These are phyloP conservation scores for Tricholoma matsutake DNA, from an alignment of 768 basidiomycete species.

Conservation along the genomic window DNA sequence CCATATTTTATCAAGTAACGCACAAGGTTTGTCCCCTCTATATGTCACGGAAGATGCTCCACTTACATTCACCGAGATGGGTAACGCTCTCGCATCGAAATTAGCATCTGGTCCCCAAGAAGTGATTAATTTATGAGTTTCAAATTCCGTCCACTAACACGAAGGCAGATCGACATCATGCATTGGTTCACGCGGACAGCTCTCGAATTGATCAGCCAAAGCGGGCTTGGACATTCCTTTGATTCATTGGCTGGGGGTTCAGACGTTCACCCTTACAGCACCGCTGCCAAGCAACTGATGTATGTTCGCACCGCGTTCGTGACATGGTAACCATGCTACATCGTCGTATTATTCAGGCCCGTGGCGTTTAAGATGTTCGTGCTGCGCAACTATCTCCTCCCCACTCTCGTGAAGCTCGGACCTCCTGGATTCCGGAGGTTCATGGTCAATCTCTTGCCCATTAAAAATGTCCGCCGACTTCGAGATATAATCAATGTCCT, in stretches of 20 bases:
- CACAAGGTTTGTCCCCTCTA: too few species aligned
- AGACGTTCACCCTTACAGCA: conserved; percentile 23
- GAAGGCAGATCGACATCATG: conserved; percentile 21
- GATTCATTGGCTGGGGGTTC: conserved; percentile 24
- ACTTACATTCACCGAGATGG: too few species aligned
- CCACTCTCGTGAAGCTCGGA: conserved; percentile 27
- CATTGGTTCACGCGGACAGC: conserved; percentile 29
- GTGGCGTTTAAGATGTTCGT: conserved; percentile 6
- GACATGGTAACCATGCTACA: neutral
- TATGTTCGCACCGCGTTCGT: conserved; percentile 7
- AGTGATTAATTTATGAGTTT: too few species aligned
- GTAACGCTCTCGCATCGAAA: too few species aligned
- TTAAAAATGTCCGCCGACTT: conserved; percentile 22
- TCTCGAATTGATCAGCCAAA: conserved; percentile 29
- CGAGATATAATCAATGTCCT: conserved; percentile 32
- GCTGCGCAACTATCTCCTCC: conserved; percentile 22
- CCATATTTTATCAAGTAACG: conserved; percentile 13
- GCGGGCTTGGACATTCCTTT: conserved; percentile 29
- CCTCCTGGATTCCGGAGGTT: conserved; percentile 30
- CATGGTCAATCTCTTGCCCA: conserved; percentile 28
- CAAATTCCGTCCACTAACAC: too few species aligned
- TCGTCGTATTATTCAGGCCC: neutral
- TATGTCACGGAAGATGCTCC: too few species aligned
- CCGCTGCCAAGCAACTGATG: conserved; percentile 24
- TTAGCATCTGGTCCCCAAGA: too few species aligned